Conservation (phyloP, 2,329 filamentous ascomycete species). For the Magnaporthiopsis poae region DNA sequence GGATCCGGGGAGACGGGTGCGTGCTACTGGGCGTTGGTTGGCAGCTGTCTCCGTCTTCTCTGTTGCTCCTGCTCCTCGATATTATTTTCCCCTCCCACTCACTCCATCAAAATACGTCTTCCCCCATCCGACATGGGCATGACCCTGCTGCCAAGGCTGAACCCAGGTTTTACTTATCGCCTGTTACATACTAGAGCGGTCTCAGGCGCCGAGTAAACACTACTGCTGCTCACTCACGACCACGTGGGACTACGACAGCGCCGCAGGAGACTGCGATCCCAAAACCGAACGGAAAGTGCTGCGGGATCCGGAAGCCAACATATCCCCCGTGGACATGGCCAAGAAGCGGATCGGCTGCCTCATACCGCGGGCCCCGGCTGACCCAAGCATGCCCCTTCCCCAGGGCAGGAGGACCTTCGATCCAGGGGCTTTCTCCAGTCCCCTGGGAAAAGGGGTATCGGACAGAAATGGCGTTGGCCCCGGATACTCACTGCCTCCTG, state of each 20-base stretch:
- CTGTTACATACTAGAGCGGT: conserved; percentile 9
- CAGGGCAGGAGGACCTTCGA: conserved; percentile 1
- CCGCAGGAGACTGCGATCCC: not conserved
- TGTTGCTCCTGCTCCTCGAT: no score
- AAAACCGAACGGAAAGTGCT: conserved; percentile 15
- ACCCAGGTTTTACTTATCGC: conserved; percentile 13
- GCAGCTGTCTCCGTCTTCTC: no score
- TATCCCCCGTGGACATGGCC: conserved; percentile 39
- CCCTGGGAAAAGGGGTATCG: no score
- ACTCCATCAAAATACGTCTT: no score
- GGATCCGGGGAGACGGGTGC: no score
- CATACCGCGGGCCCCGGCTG: conserved; percentile 19
- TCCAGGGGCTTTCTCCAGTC: not conserved
- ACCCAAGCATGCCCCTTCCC: no score
- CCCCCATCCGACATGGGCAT: not conserved
- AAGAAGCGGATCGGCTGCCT: conserved; percentile 40
- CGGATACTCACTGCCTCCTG: no score
- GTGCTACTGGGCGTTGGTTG: no score
- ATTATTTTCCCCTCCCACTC: no score
- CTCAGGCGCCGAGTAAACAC: conserved; percentile 12
- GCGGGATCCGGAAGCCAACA: conserved; percentile 13
- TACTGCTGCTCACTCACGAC: no score
- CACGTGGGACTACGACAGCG: no score
- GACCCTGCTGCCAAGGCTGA: not conserved
- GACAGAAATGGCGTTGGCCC: no score